phyloP scores from a whole-genome alignment of 352 stramenopile genomes.

The Aphanomyces astaci region DNA sequence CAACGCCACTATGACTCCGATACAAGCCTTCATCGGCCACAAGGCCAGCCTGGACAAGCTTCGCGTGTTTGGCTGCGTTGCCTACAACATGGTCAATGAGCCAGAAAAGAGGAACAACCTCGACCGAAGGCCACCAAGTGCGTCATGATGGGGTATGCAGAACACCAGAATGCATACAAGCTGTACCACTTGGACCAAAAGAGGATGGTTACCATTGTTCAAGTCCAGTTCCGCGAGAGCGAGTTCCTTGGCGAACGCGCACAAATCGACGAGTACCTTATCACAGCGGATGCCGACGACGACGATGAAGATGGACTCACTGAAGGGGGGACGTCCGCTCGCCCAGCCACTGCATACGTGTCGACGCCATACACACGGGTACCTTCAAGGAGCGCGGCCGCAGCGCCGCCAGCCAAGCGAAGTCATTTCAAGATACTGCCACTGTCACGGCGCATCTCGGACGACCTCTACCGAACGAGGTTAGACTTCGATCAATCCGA shows the following conservation, averaged over 20 bases:
- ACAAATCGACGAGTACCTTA: neutral
- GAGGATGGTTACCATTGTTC: slow-evolving; percentile 1
- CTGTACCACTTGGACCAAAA: slow-evolving; percentile 16
- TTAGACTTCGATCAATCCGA: neutral
- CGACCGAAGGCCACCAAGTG: slow-evolving; percentile 27
- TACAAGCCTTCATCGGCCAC: slow-evolving; percentile 25
- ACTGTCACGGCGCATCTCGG: too few relatives aligned
- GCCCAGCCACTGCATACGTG: neutral
- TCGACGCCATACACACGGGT: neutral
- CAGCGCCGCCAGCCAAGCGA: too few relatives aligned
- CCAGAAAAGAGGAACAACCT: slow-evolving; percentile 27
- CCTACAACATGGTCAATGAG: slow-evolving; percentile 28
- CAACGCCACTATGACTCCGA: slow-evolving; percentile 18
- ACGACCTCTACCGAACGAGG: neutral
- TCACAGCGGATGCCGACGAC: neutral
- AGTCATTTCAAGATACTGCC: too few relatives aligned
- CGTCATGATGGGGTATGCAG: slow-evolving; percentile 26
- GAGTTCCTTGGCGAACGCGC: slow-evolving; percentile 1
- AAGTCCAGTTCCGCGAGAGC: slow-evolving; percentile 3
- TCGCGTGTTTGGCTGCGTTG: slow-evolving; percentile 28
- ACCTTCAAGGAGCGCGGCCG: too few relatives aligned
- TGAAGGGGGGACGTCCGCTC: neutral
- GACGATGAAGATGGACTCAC: slow-evolving; percentile 3
- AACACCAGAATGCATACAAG: slow-evolving; percentile 24
- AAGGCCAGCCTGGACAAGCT: slow-evolving; percentile 22